A percentile compares a stretch with the other conserved stretches of the same genome.
phyloP scores from a whole-genome alignment of 2,329 filamentous ascomycete genomes.

The Amauroascus niger region DNA sequence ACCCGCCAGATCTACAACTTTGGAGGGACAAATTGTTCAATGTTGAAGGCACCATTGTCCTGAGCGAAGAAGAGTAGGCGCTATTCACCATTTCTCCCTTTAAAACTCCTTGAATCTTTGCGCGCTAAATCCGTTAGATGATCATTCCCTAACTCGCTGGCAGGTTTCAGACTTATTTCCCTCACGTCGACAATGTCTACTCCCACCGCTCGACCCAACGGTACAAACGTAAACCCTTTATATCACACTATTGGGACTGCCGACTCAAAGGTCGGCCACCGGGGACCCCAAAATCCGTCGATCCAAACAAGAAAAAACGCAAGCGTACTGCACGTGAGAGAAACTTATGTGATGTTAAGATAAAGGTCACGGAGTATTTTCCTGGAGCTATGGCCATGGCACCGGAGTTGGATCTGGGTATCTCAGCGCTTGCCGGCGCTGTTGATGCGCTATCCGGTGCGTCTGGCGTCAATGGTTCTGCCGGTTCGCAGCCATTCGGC shows the following conservation, averaged over 20 bases:
- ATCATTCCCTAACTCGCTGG: not conserved
- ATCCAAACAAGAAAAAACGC: conserved; percentile 72
- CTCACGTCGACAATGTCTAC: conserved; percentile 75
- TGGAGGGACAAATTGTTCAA: conserved; percentile 68
- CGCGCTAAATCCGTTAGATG: too few relatives aligned
- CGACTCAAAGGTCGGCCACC: conserved; percentile 69
- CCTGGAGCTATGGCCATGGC: conserved; percentile 38
- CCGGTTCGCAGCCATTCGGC: conserved; percentile 30
- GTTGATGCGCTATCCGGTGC: conserved; percentile 8
- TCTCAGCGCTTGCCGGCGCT: conserved; percentile 18
- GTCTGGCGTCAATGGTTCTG: conserved; percentile 24
- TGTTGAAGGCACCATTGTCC: conserved; percentile 60
- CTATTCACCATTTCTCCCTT: not conserved
- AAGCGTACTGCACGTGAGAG: conserved; percentile 65
- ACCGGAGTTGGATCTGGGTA: conserved; percentile 26
- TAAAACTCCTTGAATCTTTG: not conserved
- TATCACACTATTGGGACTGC: conserved; percentile 79
- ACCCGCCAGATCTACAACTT: conserved; percentile 56
- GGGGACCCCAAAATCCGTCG: conserved; percentile 67
- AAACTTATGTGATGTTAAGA: conserved; percentile 77
- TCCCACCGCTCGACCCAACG: conserved; percentile 72
- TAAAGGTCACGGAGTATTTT: conserved; percentile 74
- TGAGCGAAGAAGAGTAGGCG: conserved; percentile 63
- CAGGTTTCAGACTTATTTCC: conserved; percentile 71
- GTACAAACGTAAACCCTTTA: conserved; percentile 73